Conservation (phyloP, 225 moss, liverwort and hornwort species). For the Climacium dendroides region DNA sequence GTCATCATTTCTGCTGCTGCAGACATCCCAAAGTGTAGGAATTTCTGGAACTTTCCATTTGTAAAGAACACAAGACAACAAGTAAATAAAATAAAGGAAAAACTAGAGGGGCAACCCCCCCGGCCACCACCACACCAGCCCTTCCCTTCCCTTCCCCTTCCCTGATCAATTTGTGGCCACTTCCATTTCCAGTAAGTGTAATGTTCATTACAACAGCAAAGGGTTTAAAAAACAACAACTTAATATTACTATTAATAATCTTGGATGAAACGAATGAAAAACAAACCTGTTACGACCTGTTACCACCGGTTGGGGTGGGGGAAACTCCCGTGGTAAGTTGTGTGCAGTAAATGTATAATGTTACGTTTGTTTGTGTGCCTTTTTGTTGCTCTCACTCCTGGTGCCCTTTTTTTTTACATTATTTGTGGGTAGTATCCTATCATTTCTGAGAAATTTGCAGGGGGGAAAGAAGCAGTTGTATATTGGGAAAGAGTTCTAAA, state of each 20-base stretch:
- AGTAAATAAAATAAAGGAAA: neutral
- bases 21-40: neutral
- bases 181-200: neutral
- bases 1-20: neutral
- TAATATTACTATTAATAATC: no score
- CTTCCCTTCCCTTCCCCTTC: neutral
- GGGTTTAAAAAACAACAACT: no score
- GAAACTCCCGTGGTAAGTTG: no score
- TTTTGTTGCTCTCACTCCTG: no score
- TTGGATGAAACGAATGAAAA: no score
- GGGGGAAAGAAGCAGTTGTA: neutral
- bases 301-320: no score
- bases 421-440: neutral
- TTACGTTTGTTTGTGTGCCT: no score
- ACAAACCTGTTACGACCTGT: no score
- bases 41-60: constrained; percentile 4
- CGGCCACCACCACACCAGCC: no score
- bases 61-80: neutral
- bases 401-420: neutral
- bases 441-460: neutral
- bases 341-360: no score
- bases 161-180: neutral
- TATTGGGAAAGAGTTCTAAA: neutral
- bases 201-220: neutral
- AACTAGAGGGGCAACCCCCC: neutral